These are phyloP conservation scores for Trypanosoma melophagium DNA, from an alignment of 208 protist species.

Conservation along the genomic window DNA sequence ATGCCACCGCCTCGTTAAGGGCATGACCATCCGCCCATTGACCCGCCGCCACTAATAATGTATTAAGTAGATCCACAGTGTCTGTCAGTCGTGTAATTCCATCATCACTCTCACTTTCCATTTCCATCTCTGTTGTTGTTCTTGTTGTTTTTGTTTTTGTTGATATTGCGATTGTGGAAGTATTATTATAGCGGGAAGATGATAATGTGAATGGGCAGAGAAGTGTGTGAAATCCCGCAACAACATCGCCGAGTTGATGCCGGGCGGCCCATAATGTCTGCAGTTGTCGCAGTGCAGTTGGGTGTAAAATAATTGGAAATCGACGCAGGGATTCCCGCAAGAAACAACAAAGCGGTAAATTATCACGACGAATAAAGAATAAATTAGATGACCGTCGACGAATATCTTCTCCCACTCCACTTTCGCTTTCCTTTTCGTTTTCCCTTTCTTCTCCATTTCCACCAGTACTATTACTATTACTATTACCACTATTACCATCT, in stretches of 20 bases:
- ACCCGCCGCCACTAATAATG: conserved; percentile 36
- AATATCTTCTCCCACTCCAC: conserved; percentile 5
- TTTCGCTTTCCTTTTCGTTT: background rate
- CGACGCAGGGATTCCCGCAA: conserved; percentile 55
- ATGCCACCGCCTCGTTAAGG: conserved; percentile 46
- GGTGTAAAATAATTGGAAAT: conserved; percentile 56
- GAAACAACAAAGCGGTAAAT: conserved; percentile 67
- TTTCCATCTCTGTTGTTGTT: background rate
- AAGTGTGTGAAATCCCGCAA: conserved; percentile 48
- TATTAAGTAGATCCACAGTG: conserved; percentile 46
- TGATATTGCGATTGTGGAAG: background rate
- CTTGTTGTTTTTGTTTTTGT: background rate
- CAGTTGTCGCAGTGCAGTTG: conserved; percentile 40
- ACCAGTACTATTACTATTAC: conserved; percentile 1
- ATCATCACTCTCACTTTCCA: background rate
- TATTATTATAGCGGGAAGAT: background rate
- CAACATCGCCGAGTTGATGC: conserved; percentile 55
- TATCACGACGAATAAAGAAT: conserved; percentile 64
- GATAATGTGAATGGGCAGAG: conserved; percentile 46
- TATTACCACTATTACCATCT: background rate
- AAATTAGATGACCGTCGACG: conserved; percentile 37
- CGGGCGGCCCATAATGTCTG: conserved; percentile 59
- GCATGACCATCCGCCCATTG: conserved; percentile 33
- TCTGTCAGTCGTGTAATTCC: conserved; percentile 18
- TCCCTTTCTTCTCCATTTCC: too few species aligned